Evolutionary conservation across 331 rosid species (phyloP), one percentile per base, ranked within the genome.

Genomic region (Pyracantha coccinea): DNA sequence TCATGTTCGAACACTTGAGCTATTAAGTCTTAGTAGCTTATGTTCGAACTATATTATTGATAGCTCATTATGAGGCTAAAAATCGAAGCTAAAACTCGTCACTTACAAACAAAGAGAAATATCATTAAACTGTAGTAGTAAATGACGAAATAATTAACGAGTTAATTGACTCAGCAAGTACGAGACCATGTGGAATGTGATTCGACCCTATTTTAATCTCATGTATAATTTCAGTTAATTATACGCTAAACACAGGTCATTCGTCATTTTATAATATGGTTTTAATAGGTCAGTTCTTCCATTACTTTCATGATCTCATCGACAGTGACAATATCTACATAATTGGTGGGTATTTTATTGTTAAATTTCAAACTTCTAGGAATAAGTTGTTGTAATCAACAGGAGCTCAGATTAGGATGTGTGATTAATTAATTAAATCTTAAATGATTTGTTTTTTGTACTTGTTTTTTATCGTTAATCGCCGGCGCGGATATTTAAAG

Each of bases 401-500:
- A 55, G 62, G 25, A 68, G 69, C 79, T 69, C 69, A 41, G 86
- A 85, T 73, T 73, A 60, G 66, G 84, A 87, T 79, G 77, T 75
- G 74, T 25, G 31, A 81, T 74, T 85, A 75, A 66, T 11, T 38
- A 38, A 38, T 83, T 77, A 82, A 78, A 8, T 70, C 24, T 55
- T 38, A 73, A 79, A 31, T 45, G 66, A 83, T 76, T 25, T 80
- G 83, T 78, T 62, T 9, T 54, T 66, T 67, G 74, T 84, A 84
- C 79, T 75, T 76, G 73, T 61, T 81, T 85, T 71, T 19, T 71
- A 73, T 71, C 69, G 79, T 74, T 63, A 77, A 79, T 68, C 59
- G 88, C 90, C 88, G 83, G 90, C 90, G 77, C 83, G 72, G 76
- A 64, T 31, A 20, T 11, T 64, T 23, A 38, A 52, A 75, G 25